Percentiles rank a stretch among this genome's conserved stretches.
These are phyloP conservation scores for Pleurotus sapidus DNA, from an alignment of 768 basidiomycete genomes.

Conservation along the genomic window DNA sequence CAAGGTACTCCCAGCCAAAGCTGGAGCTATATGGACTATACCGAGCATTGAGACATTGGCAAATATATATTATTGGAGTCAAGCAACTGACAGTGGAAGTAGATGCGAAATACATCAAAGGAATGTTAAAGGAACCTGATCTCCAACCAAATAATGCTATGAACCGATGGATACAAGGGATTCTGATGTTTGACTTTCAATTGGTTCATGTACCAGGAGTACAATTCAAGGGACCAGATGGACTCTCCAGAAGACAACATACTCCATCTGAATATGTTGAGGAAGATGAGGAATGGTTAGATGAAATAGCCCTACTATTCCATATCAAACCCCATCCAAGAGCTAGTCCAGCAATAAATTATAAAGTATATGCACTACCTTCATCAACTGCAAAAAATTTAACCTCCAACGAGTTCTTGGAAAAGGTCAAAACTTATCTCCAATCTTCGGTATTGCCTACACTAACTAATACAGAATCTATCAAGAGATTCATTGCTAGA, in stretches of 20 bases:
- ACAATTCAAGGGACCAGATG: constrained; percentile 29
- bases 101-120: constrained; percentile 30
- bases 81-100: constrained; percentile 25
- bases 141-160: constrained; percentile 24
- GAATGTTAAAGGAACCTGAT: constrained; percentile 31
- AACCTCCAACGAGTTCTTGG: neutral
- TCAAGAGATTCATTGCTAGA: constrained; percentile 8
- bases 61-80: constrained; percentile 16
- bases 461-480: neutral
- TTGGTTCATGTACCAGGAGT: constrained; percentile 29
- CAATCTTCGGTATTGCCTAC: constrained; percentile 10
- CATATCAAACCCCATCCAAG: neutral
- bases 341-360: neutral
- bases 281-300: constrained; percentile 22
- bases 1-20: constrained; percentile 30
- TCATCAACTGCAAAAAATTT: neutral
- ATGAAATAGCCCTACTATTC: constrained; percentile 2
- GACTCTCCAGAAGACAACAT: constrained; percentile 20
- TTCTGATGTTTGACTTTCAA: constrained; percentile 28
- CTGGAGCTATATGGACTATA: constrained; percentile 31
- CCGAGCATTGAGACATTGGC: constrained; percentile 19
- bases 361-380: neutral
- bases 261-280: constrained; percentile 16
- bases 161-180: constrained; percentile 31
- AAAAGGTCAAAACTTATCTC: constrained; percentile 12